Percentiles rank a stretch among this genome's conserved stretches.
Evolutionary conservation across 768 basidiomycete genomes (phyloP).

Genomic region (Termitomyces sp.): DNA sequence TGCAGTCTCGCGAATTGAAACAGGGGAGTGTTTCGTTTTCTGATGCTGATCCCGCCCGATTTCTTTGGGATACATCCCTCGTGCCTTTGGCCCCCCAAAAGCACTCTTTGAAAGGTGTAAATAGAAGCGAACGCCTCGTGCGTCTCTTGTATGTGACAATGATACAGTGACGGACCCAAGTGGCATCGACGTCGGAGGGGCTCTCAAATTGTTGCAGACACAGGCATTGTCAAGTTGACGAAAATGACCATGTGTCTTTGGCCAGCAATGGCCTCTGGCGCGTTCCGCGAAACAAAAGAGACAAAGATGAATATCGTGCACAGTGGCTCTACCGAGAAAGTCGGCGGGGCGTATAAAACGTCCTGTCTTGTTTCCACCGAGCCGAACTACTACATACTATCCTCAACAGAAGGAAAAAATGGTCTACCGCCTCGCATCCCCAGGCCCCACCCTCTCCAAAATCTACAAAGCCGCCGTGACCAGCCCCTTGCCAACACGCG

Average conservation of each 20-base stretch:
- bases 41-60: not conserved
- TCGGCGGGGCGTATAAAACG: not conserved
- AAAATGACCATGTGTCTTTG: too few relatives aligned
- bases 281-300: not conserved
- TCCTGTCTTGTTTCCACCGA: not conserved
- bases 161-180: too few relatives aligned
- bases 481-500: not conserved
- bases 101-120: not conserved
- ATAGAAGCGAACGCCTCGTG: not conserved
- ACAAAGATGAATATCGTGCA: not conserved
- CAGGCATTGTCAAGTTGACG: too few relatives aligned
- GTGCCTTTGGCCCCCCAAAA: not conserved
- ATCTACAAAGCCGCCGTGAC: conserved; percentile 1
- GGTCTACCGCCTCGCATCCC: not conserved
- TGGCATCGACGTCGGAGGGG: too few relatives aligned
- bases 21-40: too few relatives aligned
- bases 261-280: not conserved
- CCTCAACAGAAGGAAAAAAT: not conserved
- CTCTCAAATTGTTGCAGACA: too few relatives aligned
- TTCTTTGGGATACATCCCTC: not conserved
- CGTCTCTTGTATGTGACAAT: conserved; percentile 1
- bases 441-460: not conserved
- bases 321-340: not conserved
- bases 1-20: too few relatives aligned
- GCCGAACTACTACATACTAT: not conserved